Percentiles rank a stretch among this genome's conserved stretches.
phyloP scores from a whole-genome alignment of 2,329 filamentous ascomycete genomes.

The Exophiala sideris region DNA sequence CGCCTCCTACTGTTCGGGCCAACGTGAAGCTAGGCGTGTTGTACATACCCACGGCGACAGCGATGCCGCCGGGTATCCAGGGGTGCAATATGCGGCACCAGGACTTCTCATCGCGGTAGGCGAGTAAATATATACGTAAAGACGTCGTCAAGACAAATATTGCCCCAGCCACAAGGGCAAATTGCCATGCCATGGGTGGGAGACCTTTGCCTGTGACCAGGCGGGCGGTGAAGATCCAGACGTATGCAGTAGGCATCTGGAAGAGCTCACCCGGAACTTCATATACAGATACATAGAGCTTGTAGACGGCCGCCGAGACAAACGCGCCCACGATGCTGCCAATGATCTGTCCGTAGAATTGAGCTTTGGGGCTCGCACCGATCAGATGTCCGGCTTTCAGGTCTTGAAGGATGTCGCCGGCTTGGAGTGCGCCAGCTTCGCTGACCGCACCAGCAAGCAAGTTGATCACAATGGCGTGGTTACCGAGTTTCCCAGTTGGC shows the following conservation, averaged over 20 bases:
- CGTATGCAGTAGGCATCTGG: conserved; percentile 88
- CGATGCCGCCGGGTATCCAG: conserved; percentile 86
- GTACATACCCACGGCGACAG: conserved; percentile 96
- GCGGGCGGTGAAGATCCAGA: conserved; percentile 95
- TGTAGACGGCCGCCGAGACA: conserved; percentile 81
- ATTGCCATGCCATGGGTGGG: conserved; percentile 77
- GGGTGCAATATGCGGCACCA: conserved; percentile 33
- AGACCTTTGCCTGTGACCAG: conserved; percentile 88
- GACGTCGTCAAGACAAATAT: conserved; percentile 71
- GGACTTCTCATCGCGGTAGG: conserved; percentile 18
- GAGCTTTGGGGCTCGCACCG: conserved; percentile 85
- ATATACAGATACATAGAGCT: conserved; percentile 86
- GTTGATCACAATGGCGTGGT: conserved; percentile 90
- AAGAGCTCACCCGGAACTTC: conserved; percentile 84
- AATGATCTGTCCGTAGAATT: conserved; percentile 95
- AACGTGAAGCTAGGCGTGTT: conserved; percentile 95
- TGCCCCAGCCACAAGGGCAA: conserved; percentile 69
- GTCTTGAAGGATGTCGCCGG: conserved; percentile 94
- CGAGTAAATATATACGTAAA: conserved; percentile 54
- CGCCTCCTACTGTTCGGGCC: conserved; percentile 76
- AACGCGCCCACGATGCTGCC: conserved; percentile 83
- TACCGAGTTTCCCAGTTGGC: conserved; percentile 72
- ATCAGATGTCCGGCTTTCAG: conserved; percentile 93
- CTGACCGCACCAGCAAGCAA: conserved; percentile 87
- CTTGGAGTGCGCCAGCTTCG: conserved; percentile 82